Percentiles rank a stretch among this genome's conserved stretches.
These are phyloP conservation scores for Russula olivacea DNA, from an alignment of 768 basidiomycete species.

Conservation along the genomic window DNA sequence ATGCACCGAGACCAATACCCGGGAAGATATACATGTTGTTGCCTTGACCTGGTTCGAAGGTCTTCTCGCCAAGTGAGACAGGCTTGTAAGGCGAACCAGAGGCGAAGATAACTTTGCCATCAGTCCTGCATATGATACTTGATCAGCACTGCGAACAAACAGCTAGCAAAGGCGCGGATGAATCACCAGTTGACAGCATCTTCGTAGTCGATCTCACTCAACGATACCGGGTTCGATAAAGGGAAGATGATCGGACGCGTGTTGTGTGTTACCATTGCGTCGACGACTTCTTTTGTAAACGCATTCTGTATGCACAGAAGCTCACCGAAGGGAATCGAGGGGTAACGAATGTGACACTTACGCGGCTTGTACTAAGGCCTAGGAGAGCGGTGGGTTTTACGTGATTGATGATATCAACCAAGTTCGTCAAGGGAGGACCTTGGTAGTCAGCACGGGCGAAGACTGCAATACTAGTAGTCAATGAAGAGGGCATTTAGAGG, in stretches of 20 bases:
- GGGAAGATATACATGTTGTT: slow-evolving; percentile 93
- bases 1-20: slow-evolving; percentile 70
- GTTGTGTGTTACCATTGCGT: slow-evolving; percentile 77
- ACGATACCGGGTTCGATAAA: slow-evolving; percentile 79
- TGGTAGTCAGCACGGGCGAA: slow-evolving; percentile 79
- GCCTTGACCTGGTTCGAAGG: slow-evolving; percentile 78
- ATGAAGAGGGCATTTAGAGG: background rate
- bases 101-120: slow-evolving; percentile 78
- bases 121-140: slow-evolving; percentile 21
- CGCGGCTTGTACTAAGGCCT: slow-evolving; percentile 77
- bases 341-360: slow-evolving; percentile 29
- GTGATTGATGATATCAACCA: slow-evolving; percentile 72
- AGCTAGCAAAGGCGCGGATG: background rate
- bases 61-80: slow-evolving; percentile 49
- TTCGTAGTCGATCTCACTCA: slow-evolving; percentile 74
- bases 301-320: slow-evolving; percentile 46
- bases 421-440: slow-evolving; percentile 69
- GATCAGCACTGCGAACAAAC: background rate
- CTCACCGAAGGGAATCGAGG: slow-evolving; percentile 3
- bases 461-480: slow-evolving; percentile 37
- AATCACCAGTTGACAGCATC: slow-evolving; percentile 64
- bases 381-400: slow-evolving; percentile 86
- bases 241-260: slow-evolving; percentile 87
- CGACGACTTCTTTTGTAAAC: slow-evolving; percentile 66
- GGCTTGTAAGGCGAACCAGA: slow-evolving; percentile 81